Conservation (phyloP, 139 green algal species). For the Chlamydomonas schloesseri region DNA sequence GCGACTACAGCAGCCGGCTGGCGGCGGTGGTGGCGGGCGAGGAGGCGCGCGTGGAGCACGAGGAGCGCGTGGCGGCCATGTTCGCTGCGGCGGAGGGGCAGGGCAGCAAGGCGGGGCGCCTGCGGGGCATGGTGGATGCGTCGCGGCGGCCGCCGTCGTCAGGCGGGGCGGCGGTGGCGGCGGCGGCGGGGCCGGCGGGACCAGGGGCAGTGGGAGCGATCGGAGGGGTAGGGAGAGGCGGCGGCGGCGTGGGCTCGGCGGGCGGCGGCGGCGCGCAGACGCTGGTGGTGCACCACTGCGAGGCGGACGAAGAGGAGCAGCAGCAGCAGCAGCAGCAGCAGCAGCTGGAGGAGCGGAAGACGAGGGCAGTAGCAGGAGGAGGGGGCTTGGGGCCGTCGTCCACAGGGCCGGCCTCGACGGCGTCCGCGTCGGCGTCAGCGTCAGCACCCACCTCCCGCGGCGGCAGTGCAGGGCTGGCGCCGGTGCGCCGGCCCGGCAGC, state of each 20-base stretch:
- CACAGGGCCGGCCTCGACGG: background rate
- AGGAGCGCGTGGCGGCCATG: slow-evolving; percentile 50
- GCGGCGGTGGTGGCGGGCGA: slow-evolving; percentile 35
- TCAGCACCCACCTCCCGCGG: background rate
- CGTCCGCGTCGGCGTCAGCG: background rate
- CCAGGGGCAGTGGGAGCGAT: too few relatives aligned
- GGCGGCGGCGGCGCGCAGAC: background rate
- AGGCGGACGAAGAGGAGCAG: background rate
- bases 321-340: background rate
- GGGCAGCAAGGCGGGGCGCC: slow-evolving; percentile 20
- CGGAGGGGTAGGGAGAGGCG: too few relatives aligned
- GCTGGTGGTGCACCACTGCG: slow-evolving; percentile 10
- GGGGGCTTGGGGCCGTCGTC: background rate
- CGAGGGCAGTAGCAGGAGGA: background rate
- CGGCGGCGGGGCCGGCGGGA: background rate
- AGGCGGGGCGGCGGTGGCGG: background rate
- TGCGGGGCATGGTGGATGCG: slow-evolving; percentile 52
- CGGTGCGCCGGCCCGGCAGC: slow-evolving; percentile 21
- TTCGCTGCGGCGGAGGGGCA: slow-evolving; percentile 47
- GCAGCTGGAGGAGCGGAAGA: background rate
- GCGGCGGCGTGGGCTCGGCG: too few relatives aligned
- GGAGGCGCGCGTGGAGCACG: slow-evolving; percentile 52
- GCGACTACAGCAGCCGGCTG: slow-evolving; percentile 48
- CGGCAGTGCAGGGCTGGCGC: background rate
- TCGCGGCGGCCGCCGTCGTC: slow-evolving; percentile 35